Evolutionary conservation across 208 protist genomes (phyloP).

Genomic region (Naegleria gruberi): DNA sequence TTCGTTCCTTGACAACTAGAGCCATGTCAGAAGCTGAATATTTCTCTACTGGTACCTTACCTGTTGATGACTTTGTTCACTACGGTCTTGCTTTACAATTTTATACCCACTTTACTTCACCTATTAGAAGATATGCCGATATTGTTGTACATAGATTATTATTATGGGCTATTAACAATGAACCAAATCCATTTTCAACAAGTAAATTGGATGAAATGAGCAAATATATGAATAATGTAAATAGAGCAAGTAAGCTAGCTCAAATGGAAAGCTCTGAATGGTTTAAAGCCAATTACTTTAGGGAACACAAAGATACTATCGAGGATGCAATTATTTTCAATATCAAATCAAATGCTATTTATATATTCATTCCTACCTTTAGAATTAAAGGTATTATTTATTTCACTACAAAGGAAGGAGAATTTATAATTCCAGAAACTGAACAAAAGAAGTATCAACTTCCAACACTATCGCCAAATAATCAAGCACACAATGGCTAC

Average conservation of each 20-base stretch:
- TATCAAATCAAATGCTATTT: background rate
- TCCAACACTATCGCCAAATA: too few relatives aligned
- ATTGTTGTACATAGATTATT: slow-evolving; percentile 80
- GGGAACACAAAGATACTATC: background rate
- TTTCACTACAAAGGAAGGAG: background rate
- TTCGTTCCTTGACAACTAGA: slow-evolving; percentile 26
- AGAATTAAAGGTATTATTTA: background rate
- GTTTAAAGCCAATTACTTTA: slow-evolving; percentile 11
- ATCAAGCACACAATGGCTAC: background rate
- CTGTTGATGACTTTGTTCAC: slow-evolving; percentile 46
- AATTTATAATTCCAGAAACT: background rate
- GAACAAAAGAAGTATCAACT: background rate
- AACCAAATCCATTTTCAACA: background rate
- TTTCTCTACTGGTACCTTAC: slow-evolving; percentile 18
- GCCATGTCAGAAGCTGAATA: slow-evolving; percentile 42
- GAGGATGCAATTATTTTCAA: slow-evolving; percentile 6
- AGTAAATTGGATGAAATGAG: background rate
- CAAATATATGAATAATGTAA: background rate
- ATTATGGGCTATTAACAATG: slow-evolving; percentile 36
- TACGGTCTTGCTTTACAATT: slow-evolving; percentile 68
- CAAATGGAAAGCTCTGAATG: background rate
- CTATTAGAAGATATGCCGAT: slow-evolving; percentile 81
- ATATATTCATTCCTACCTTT: background rate
- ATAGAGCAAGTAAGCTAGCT: background rate
- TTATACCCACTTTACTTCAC: slow-evolving; percentile 89